phyloP scores from a whole-genome alignment of 345 rosid genomes.

The Citrus trifoliata region DNA sequence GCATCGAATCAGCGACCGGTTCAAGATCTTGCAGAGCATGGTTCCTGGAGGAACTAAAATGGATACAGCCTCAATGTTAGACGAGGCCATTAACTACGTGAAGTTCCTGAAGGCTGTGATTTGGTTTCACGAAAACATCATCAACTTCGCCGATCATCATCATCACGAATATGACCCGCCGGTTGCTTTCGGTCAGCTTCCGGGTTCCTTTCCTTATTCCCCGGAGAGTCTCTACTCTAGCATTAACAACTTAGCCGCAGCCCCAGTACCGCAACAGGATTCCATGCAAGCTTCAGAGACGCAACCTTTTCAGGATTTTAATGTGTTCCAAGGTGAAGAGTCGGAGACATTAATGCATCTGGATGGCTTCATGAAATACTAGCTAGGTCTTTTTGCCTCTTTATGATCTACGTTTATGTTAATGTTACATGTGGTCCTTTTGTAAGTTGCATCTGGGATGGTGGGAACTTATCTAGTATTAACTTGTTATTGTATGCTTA shows the following conservation, averaged over 20 bases:
- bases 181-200: background rate
- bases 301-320: constrained; percentile 2
- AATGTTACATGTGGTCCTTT: background rate
- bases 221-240: constrained; percentile 10
- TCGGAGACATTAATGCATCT: background rate
- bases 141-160: constrained; percentile 18
- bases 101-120: constrained; percentile 82
- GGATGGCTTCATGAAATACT: background rate
- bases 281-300: background rate
- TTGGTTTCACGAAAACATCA: constrained; percentile 58
- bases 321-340: constrained; percentile 5
- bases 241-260: constrained; percentile 1
- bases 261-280: constrained; percentile 7
- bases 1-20: constrained; percentile 78
- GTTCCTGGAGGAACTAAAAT: constrained; percentile 85
- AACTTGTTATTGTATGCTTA: background rate
- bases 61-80: constrained; percentile 92
- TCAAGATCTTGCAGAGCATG: constrained; percentile 80
- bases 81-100: constrained; percentile 85
- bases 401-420: background rate
- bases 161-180: constrained; percentile 13
- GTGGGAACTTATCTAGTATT: background rate
- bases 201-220: background rate
- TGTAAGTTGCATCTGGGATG: background rate
- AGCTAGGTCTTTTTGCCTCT: background rate